Evolutionary conservation across 2,329 filamentous ascomycete genomes (phyloP).

Genomic region (Colletotrichum sp.): DNA sequence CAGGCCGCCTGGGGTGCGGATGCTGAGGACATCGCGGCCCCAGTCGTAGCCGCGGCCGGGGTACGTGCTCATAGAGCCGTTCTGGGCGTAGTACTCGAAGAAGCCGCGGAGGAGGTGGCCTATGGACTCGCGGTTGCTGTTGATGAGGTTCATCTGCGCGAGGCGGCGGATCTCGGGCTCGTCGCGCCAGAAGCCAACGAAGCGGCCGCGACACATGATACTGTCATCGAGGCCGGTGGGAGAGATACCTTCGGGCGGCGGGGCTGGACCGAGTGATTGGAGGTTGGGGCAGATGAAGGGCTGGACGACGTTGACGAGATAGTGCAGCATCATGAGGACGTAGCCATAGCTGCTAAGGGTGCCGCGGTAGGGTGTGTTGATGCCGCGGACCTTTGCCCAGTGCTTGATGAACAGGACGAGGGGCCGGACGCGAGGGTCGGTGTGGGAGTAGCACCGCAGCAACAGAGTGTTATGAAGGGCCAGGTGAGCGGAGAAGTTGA

Average conservation of each 20-base stretch:
- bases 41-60: conserved; percentile 73
- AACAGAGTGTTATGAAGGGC: conserved; percentile 85
- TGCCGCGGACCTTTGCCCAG: conserved; percentile 85
- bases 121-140: conserved; percentile 71
- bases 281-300: conserved; percentile 88
- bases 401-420: conserved; percentile 88
- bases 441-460: conserved; percentile 81
- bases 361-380: conserved; percentile 86
- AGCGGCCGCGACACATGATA: conserved; percentile 64
- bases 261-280: conserved; percentile 61
- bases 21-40: conserved; percentile 79
- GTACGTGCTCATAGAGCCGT: conserved; percentile 56
- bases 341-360: conserved; percentile 91
- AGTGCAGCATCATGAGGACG: conserved; percentile 91
- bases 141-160: conserved; percentile 63
- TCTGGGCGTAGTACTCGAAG: conserved; percentile 84
- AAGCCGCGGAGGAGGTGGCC: conserved; percentile 80
- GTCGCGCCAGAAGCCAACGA: conserved; percentile 80
- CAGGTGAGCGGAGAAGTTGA: conserved; percentile 88
- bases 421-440: conserved; percentile 77
- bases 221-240: conserved; percentile 42
- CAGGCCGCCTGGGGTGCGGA: conserved; percentile 74
- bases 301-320: conserved; percentile 79
- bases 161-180: conserved; percentile 71
- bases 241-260: conserved; percentile 32